Percentiles rank a stretch among this genome's conserved stretches.
These are phyloP conservation scores for Kodamaea arcana DNA, from an alignment of 1,139 yeast species.

Conservation along the genomic window DNA sequence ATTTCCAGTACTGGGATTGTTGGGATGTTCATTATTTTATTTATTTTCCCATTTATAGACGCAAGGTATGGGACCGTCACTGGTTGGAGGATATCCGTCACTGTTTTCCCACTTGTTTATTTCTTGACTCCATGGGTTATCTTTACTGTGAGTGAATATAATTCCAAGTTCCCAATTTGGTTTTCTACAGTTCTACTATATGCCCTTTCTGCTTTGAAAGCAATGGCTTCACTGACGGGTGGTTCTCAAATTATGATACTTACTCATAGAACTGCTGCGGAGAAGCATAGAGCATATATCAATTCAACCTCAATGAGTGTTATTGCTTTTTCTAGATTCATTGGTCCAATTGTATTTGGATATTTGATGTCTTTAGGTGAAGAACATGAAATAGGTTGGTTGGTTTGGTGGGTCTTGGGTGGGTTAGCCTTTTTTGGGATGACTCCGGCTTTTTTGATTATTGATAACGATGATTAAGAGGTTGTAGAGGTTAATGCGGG, in stretches of 20 bases:
- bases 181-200: constrained; percentile 23
- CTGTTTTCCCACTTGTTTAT: constrained; percentile 47
- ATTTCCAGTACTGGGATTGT: constrained; percentile 54
- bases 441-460: constrained; percentile 14
- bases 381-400: constrained; percentile 13
- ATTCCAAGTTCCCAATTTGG: constrained; percentile 21
- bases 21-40: constrained; percentile 49
- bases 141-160: constrained; percentile 35
- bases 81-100: constrained; percentile 39
- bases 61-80: constrained; percentile 43
- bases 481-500: no score
- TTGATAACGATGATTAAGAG: constrained; percentile 15
- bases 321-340: constrained; percentile 19
- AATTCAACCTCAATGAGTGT: constrained; percentile 21
- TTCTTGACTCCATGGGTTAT: constrained; percentile 47
- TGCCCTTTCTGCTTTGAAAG: constrained; percentile 20
- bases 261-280: constrained; percentile 21
- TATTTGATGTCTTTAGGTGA: constrained; percentile 18
- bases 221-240: constrained; percentile 19
- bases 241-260: constrained; percentile 20
- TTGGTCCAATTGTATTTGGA: constrained; percentile 21
- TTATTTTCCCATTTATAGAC: constrained; percentile 55
- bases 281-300: constrained; percentile 21
- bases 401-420: constrained; percentile 20
- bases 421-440: constrained; percentile 15